Conservation (phyloP, 768 basidiomycete species). For the Leccinellum rugosiceps region DNA sequence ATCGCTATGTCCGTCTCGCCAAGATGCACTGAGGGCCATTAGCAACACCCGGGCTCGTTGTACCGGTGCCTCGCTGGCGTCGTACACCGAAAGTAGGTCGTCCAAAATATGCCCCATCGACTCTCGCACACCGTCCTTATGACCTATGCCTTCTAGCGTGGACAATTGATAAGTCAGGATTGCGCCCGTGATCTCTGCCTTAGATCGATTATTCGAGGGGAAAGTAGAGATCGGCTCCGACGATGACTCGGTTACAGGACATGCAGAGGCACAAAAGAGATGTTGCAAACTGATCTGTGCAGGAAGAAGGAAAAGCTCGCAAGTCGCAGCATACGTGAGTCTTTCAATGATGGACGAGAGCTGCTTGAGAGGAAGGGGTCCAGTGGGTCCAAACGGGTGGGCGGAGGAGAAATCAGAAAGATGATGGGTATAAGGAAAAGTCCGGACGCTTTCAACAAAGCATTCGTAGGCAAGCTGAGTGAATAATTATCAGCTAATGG, state of each 20-base stretch:
- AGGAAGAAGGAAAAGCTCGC: conserved; percentile 58
- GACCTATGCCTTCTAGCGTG: conserved; percentile 49
- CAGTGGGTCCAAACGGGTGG: conserved; percentile 37
- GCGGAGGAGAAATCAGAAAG: conserved; percentile 11
- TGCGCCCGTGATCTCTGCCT: conserved; percentile 41
- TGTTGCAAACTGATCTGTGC: conserved; percentile 46
- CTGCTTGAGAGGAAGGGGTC: conserved; percentile 46
- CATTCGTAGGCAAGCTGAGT: conserved; percentile 59
- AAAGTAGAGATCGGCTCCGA: conserved; percentile 10
- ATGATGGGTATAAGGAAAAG: conserved; percentile 49
- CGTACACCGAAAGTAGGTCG: conserved; percentile 52
- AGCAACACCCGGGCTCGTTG: conserved; percentile 56
- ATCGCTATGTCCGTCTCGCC: conserved; percentile 24
- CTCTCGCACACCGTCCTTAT: conserved; percentile 53
- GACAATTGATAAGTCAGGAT: conserved; percentile 62
- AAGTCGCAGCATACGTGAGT: conserved; percentile 62
- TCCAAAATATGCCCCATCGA: conserved; percentile 42
- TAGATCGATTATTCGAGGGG: conserved; percentile 9
- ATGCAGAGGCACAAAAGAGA: not conserved
- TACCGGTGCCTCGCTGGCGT: conserved; percentile 46
- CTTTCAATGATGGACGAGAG: conserved; percentile 60
- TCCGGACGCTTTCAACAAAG: conserved; percentile 47
- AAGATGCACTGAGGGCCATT: conserved; percentile 47
- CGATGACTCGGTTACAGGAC: not conserved
- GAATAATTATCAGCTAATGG: not conserved